phyloP scores from a whole-genome alignment of 768 basidiomycete species.

The Strobilomyces dryophilus region DNA sequence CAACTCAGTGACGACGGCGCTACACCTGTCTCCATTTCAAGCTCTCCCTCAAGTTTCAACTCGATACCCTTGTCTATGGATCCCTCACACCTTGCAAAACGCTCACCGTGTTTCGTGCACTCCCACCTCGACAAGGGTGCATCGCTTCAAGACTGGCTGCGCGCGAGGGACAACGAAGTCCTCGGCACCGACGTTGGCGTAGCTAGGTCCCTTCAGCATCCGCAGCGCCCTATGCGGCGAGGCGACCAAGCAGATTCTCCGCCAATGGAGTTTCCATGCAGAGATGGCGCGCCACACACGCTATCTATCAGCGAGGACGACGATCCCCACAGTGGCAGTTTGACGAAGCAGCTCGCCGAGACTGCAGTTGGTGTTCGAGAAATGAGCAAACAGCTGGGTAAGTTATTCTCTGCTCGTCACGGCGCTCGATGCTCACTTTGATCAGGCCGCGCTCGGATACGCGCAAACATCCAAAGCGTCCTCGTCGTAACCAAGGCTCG shows the following conservation, averaged over 20 bases:
- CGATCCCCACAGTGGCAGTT: constrained; percentile 66
- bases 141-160: constrained; percentile 74
- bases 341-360: constrained; percentile 92
- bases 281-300: constrained; percentile 15
- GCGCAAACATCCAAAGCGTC: constrained; percentile 87
- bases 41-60: constrained; percentile 27
- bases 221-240: constrained; percentile 11
- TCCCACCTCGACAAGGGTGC: constrained; percentile 83
- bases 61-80: constrained; percentile 27
- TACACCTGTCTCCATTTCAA: constrained; percentile 19
- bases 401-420: constrained; percentile 21
- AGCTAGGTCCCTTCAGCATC: constrained; percentile 44
- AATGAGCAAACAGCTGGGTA: constrained; percentile 98
- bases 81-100: constrained; percentile 18
- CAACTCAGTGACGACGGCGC: constrained; percentile 2
- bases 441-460: constrained; percentile 86
- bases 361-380: constrained; percentile 96
- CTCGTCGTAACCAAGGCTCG: constrained; percentile 97
- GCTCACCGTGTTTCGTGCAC: constrained; percentile 91
- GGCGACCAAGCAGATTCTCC: constrained; percentile 3
- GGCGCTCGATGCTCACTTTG: constrained; percentile 8
- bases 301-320: constrained; percentile 43
- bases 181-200: constrained; percentile 42
- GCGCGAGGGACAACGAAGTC: constrained; percentile 29
- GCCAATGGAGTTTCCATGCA: constrained; percentile 13